Percentiles rank a stretch among this genome's conserved stretches.
Evolutionary conservation across 2,329 filamentous ascomycete species (phyloP).

Genomic region (Exophiala aquamarina): DNA sequence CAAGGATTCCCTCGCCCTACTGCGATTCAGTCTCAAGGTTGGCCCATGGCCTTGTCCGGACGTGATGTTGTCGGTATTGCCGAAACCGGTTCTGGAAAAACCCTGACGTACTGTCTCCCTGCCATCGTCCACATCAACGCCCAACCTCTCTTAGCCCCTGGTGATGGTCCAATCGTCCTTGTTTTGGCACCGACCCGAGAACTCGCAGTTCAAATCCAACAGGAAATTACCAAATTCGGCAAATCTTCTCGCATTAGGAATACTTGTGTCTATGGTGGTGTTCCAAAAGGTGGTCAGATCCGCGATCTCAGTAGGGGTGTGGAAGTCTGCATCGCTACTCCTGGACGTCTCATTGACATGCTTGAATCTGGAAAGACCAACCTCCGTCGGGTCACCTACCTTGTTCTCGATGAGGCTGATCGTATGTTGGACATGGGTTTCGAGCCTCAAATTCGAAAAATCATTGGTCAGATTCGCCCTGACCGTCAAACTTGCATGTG

Average conservation of each 20-base stretch:
- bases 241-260: conserved; percentile 97
- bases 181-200: conserved; percentile 96
- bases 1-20: conserved; percentile 94
- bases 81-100: conserved; percentile 99
- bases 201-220: conserved; percentile 96
- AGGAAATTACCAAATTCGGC: conserved; percentile 98
- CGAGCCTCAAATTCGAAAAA: conserved; percentile 98
- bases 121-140: conserved; percentile 99
- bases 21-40: conserved; percentile 95
- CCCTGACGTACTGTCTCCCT: conserved; percentile 94
- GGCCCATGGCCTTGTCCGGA: conserved; percentile 98
- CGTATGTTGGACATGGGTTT: conserved; percentile 99
- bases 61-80: conserved; percentile 98
- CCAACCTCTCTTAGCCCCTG: conserved; percentile 90
- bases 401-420: conserved; percentile 97
- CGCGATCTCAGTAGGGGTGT: conserved; percentile 92
- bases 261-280: conserved; percentile 98
- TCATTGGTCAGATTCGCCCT: conserved; percentile 93
- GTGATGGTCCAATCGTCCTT: conserved; percentile 94
- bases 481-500: conserved; percentile 99
- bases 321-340: conserved; percentile 97
- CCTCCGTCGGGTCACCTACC: conserved; percentile 93
- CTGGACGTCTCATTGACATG: conserved; percentile 97
- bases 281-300: conserved; percentile 96
- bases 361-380: conserved; percentile 97